A percentile compares a stretch with the other conserved stretches of the same genome.
These are phyloP conservation scores for Leucocoprinus leucothites DNA, from an alignment of 768 basidiomycete species.

Conservation along the genomic window DNA sequence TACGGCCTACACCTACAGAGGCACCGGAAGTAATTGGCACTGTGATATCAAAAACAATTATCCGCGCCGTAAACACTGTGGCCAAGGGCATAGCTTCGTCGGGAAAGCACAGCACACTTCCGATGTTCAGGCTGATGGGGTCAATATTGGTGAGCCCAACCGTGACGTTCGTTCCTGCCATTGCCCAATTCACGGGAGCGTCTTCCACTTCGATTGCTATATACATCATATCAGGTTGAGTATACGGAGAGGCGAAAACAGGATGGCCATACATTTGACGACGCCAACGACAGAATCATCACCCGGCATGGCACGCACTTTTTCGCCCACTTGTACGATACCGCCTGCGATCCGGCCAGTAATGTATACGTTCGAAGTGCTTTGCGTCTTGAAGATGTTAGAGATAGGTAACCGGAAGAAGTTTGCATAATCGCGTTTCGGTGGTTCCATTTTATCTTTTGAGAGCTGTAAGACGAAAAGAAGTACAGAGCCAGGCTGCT, in stretches of 20 bases:
- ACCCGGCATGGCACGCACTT: constrained; percentile 82
- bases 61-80: constrained; percentile 75
- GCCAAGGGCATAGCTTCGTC: constrained; percentile 72
- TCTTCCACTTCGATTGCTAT: constrained; percentile 87
- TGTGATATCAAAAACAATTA: constrained; percentile 92
- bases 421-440: constrained; percentile 67
- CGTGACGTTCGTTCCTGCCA: constrained; percentile 87
- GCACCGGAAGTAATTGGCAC: constrained; percentile 86
- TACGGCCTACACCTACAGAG: constrained; percentile 49
- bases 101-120: constrained; percentile 83
- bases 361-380: constrained; percentile 68
- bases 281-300: constrained; percentile 73
- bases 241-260: neutral
- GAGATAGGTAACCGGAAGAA: constrained; percentile 88
- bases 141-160: constrained; percentile 83
- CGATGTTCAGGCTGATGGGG: constrained; percentile 80
- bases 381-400: constrained; percentile 91
- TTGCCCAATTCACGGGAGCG: constrained; percentile 77
- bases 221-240: neutral
- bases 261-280: constrained; percentile 54
- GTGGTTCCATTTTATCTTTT: constrained; percentile 79
- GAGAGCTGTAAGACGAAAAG: neutral
- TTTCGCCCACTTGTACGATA: constrained; percentile 89
- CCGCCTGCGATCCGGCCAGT: constrained; percentile 85
- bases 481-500: neutral